Conservation (phyloP, 2,329 filamentous ascomycete genomes). For the Gyromitra esculenta region DNA sequence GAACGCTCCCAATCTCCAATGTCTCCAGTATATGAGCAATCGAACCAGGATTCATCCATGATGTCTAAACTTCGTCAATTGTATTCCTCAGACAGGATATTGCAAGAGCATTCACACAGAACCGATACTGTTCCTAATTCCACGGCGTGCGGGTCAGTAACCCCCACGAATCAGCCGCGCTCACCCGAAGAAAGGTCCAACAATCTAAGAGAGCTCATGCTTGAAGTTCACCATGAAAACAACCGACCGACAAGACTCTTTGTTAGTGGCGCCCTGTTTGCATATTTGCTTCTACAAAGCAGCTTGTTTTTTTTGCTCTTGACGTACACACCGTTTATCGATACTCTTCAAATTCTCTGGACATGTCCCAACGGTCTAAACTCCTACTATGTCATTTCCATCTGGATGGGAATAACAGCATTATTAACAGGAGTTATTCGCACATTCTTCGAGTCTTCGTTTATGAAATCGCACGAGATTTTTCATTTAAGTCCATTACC, state of each 20-base stretch:
- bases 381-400: neutral
- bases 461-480: neutral
- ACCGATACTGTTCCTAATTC: neutral
- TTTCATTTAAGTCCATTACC: slow-evolving; percentile 7
- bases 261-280: neutral
- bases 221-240: neutral
- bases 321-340: neutral
- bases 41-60: neutral
- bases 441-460: neutral
- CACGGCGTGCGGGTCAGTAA: neutral
- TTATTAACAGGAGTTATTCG: neutral
- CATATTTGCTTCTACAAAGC: neutral
- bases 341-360: neutral
- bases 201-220: neutral
- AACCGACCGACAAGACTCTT: neutral
- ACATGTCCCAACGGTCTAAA: neutral
- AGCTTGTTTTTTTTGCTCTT: slow-evolving; percentile 1
- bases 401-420: neutral
- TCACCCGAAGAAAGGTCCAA: neutral
- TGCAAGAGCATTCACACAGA: neutral
- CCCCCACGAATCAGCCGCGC: neutral
- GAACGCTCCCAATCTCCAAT: no score
- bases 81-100: neutral
- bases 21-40: neutral
- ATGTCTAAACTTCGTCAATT: neutral